Evolutionary conservation across 2,329 filamentous ascomycete species (phyloP).

Genomic region (Celoporthe dispersa): DNA sequence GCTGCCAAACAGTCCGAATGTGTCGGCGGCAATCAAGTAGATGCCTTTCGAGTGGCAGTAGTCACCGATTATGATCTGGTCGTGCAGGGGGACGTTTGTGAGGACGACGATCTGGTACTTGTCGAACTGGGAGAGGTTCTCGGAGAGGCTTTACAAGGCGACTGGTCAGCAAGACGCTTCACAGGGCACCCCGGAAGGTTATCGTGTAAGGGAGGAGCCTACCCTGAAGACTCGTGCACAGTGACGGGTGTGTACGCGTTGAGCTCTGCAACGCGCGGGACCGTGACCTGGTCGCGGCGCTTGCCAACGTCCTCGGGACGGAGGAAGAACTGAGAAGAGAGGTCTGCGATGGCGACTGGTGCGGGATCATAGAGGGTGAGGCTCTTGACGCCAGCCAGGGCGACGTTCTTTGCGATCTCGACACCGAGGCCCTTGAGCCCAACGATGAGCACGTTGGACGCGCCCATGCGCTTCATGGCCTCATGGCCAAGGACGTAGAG

Average conservation of each 20-base stretch:
- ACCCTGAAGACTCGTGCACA: slow-evolving; percentile 68
- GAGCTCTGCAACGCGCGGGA: slow-evolving; percentile 87
- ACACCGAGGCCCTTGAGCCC: slow-evolving; percentile 94
- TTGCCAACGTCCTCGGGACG: slow-evolving; percentile 87
- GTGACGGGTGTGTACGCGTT: slow-evolving; percentile 95
- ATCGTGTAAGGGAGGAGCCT: slow-evolving; percentile 28
- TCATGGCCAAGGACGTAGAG: slow-evolving; percentile 73
- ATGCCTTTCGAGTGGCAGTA: slow-evolving; percentile 95
- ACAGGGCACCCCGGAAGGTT: neutral
- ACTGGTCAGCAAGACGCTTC: slow-evolving; percentile 21
- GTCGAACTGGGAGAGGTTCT: slow-evolving; percentile 81
- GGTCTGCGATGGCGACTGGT: slow-evolving; percentile 81
- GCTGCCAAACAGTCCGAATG: slow-evolving; percentile 90
- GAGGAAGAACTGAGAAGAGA: slow-evolving; percentile 98
- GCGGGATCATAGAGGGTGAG: slow-evolving; percentile 90
- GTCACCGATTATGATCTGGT: slow-evolving; percentile 84
- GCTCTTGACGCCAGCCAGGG: slow-evolving; percentile 96
- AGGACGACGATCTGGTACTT: slow-evolving; percentile 92
- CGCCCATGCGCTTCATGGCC: slow-evolving; percentile 99
- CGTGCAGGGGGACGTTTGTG: slow-evolving; percentile 78
- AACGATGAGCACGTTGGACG: slow-evolving; percentile 90
- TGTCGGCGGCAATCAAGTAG: slow-evolving; percentile 85
- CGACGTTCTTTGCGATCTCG: slow-evolving; percentile 98
- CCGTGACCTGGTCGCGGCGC: slow-evolving; percentile 83
- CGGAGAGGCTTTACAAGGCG: slow-evolving; percentile 61